Base-by-base conservation (phyloP, 352 stramenopile species). In the Phytophthora podocarpi region DNA sequence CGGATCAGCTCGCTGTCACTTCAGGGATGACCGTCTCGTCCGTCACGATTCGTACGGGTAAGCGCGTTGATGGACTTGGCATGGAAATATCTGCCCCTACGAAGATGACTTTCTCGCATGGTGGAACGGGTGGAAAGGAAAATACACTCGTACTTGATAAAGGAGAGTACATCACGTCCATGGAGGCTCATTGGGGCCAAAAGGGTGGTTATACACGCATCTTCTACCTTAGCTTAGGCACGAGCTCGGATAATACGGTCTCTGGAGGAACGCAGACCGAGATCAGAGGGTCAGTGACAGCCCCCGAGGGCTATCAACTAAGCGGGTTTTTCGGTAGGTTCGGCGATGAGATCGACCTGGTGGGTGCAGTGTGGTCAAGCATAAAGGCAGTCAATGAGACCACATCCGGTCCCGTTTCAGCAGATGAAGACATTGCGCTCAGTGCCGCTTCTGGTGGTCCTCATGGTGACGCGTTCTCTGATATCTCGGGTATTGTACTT, bases 311-410 rank as follows among this genome's bases (percentile, higher is more conserved):
- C 3, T 48, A 41, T 21, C 49, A 58, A 16, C 49, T 58, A 5
- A 36, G 9, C 11, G 49, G 49, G 1, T 58, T 58, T 36, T 58
- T 58, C 32, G 49, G 49, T 49, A 36, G 49, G 3, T 28, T n/a
- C 16, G 36, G 49, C 20, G 36, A 48, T 20, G 36, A 58, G 32
- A 47, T 58, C 1, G 47, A 55, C 47, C 26, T 55, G 6, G 21
- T 55, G 7, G 62, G 62, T 21, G 57, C 58, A 0, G 42, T 72
- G 11, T 72, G 64, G 64, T 46, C 64, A 5, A 72, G 64, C 12
- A 67, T 72, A 50, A 57, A 28, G 26, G 32, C n/a, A 12, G 49
- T 67, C 8, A 59, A 67, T 15, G 64, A 72, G 34, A 68, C 30
- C 3, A 32, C 43, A 4, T 45, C 40, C 8, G 16, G 30, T 11